Base-by-base conservation (phyloP, 1,284 basidiomycete species). In the Rhodotorula glutinis region DNA sequence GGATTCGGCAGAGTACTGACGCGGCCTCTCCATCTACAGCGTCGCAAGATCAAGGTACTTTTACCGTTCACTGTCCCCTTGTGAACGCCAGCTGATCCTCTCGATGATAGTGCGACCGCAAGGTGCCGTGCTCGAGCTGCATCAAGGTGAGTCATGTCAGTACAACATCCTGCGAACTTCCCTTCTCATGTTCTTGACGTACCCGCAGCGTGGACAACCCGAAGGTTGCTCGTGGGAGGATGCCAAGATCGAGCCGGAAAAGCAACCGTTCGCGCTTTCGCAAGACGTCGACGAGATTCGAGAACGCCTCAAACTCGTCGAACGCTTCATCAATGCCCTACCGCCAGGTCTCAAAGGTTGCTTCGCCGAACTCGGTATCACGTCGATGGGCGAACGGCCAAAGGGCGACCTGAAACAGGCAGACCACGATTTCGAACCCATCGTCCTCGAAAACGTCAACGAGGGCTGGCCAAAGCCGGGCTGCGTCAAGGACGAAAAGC, bases 211-310 rank as follows among this genome's bases (percentile, higher is more conserved):
- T 38, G 40, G 40, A 8, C 53, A 55, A 55, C 53, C 53, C 19
- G 53, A 55, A 5, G 38, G 13, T 2, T 55, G 53, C 53, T 40
- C 23, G 33, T 55, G 53, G 53, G 53, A 70, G 58, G 63, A 66
- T 40, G 64, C 64, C 54, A 70, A 70, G 33, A 70, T 70, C 33
- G 64, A 70, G 33, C 68, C 68, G 16, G 63, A 69, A 27, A 52
- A 52, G 40, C 64, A 65, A 55, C 64, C 67, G 2, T 69, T 66
- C 38, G 63, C 68, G 11, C 64, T 66, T 29, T 49, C 41, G 5
- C 29, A 54, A 44, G 64, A 70, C n/a, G 61, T 66, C 38, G 58
- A 63, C 38, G 64, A 63, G 21, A 33, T 63, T 23, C 57, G 58
- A 11, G 64, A 54, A 1, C 54, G 68, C 7, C 40, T 63, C 0